Base-by-base conservation (phyloP, 2,329 filamentous ascomycete species). In the Chlorencoelia australis region DNA sequence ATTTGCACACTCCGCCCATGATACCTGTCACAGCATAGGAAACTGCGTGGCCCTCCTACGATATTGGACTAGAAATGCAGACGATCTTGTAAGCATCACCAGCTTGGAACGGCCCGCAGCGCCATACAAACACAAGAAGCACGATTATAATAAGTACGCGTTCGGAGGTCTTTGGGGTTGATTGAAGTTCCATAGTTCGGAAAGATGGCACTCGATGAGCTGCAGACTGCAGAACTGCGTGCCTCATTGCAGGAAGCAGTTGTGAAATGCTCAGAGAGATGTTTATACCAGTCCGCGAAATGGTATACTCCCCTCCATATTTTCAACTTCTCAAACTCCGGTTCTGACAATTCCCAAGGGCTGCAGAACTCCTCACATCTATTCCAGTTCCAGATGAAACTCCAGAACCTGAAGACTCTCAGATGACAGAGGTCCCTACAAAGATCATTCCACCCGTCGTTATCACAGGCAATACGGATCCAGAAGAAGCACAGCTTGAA, bases 271-370 rank as follows among this genome's bases (percentile, higher is more conserved):
- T 94, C 87, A 1, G 91, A 98, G 58, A 71, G 91, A 58, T 94
- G 91, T 59, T 72, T 98, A 9, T 96, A 95, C 55, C 88, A 95
- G 53, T 91, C 89, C 5, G 81, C 91, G 18, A 96, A 96, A 76
- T 98, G 91, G 91, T 94, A 58, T 19, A 21, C 13, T 24, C 25
- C 26, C 9, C 3, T 15, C 33, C 11, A 35, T 33, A 20, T 18
- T 25, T 33, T 13, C 19, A 38, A 13, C 27, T 22, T 4, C 7
- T 26, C 24, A 25, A 9, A 21, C 31, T 17, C 26, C 16, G 16
- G 14, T 44, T 16, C 46, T 51, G 30, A 53, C 22, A 21, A 44
- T 25, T 16, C 15, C 29, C 3, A 55, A 95, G 89, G 89, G 85
- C 88, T 31, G 89, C 91, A 51, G 91, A 98, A 64, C 77, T 96